Evolutionary conservation across 148 eudicot genomes (phyloP).

Genomic region (Dysphania ambrosioides): DNA sequence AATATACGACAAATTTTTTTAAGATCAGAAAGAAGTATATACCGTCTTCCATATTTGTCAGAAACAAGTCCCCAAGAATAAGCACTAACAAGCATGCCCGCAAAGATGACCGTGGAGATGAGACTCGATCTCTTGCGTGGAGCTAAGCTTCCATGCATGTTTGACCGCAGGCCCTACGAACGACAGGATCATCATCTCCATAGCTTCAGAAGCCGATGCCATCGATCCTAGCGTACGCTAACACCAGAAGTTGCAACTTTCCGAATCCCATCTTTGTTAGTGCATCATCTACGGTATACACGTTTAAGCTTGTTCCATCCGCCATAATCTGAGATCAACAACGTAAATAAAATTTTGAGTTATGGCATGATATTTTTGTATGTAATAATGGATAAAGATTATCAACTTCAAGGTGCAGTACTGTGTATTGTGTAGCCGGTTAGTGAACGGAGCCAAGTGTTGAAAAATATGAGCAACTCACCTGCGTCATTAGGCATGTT

Average conservation of each 20-base stretch:
- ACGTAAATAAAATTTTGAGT: no score
- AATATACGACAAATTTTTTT: no score
- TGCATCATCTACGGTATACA: constrained; percentile 1
- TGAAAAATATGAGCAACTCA: not conserved
- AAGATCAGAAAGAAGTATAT: no score
- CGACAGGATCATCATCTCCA: constrained; percentile 16
- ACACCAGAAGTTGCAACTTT: not conserved
- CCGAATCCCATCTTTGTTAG: not conserved
- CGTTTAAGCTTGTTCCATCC: not conserved
- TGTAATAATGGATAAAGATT: not conserved
- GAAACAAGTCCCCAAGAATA: constrained; percentile 10
- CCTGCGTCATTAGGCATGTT: no score
- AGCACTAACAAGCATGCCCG: constrained; percentile 12
- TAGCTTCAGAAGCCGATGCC: constrained; percentile 11
- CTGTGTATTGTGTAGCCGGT: no score
- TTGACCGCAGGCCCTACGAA: constrained; percentile 6
- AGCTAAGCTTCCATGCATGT: not conserved
- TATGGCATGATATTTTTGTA: no score
- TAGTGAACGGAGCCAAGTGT: not conserved
- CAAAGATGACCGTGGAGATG: not conserved
- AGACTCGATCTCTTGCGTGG: not conserved
- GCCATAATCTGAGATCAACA: not conserved
- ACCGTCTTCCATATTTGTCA: constrained; percentile 12
- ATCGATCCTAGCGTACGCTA: constrained; percentile 13
- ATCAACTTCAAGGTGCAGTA: not conserved